phyloP scores from a whole-genome alignment of 2,329 filamentous ascomycete species.

The Hirsutella minnesotensis region DNA sequence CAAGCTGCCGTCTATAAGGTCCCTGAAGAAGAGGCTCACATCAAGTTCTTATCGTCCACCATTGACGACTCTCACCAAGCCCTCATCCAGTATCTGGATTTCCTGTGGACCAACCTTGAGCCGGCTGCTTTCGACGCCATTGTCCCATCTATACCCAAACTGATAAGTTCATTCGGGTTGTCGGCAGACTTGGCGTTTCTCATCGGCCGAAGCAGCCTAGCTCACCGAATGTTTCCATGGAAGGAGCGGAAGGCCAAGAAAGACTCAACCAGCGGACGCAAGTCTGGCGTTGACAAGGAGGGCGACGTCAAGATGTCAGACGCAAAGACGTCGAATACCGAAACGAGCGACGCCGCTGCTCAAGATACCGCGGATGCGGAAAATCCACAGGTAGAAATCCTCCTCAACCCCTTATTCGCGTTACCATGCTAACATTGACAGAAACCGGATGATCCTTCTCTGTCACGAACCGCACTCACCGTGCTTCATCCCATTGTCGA shows the following conservation, averaged over 20 bases:
- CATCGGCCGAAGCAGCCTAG: conserved; percentile 64
- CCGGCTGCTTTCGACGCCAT: conserved; percentile 65
- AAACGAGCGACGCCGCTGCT: conserved; percentile 13
- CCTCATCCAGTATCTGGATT: conserved; percentile 77
- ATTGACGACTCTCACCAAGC: conserved; percentile 84
- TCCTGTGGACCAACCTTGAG: conserved; percentile 69
- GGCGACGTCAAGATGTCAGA: conserved; percentile 45
- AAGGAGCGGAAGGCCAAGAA: conserved; percentile 17
- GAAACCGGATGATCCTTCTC: conserved; percentile 22
- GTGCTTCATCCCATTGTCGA: conserved; percentile 60
- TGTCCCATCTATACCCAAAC: conserved; percentile 60
- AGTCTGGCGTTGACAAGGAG: conserved; percentile 31
- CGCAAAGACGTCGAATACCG: conserved; percentile 16
- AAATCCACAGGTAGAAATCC: conserved; percentile 22
- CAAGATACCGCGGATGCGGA: conserved; percentile 14
- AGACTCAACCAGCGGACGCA: conserved; percentile 13
- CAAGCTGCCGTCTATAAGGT: conserved; percentile 73
- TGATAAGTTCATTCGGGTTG: conserved; percentile 70
- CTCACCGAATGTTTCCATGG: conserved; percentile 46
- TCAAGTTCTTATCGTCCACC: conserved; percentile 81
- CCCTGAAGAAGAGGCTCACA: conserved; percentile 60
- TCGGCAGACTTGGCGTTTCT: conserved; percentile 75
- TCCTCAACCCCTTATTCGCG: conserved; percentile 3
- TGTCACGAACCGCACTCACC: conserved; percentile 16
- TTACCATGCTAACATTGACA: conserved; percentile 10